Base-by-base conservation (phyloP, 306 rosid genomes). In the Canavalia gladiata region DNA sequence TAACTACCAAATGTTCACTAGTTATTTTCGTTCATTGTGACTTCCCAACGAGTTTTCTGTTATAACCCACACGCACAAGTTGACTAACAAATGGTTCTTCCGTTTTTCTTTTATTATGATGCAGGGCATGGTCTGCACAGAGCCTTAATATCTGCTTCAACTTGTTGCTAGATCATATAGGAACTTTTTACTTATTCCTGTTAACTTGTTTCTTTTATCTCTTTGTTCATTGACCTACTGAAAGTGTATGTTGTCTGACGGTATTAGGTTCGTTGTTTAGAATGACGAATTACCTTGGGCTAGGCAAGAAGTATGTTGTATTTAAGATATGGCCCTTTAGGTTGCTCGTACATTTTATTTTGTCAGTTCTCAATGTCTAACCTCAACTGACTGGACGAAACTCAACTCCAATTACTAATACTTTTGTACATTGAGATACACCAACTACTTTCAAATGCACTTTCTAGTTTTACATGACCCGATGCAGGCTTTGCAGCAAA, bases 401-500 rank as follows among this genome's bases (percentile, higher is more conserved):
- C 80, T 58, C 68, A 59, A 46, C 74, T 70, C 66, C 9, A 50
- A 69, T 80, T 75, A 45, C 64, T 55, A 35, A 18, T 82, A 82
- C 79, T 70, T 63, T 80, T 86, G 82, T 85, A 83, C 85, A 51
- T 82, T 85, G 92, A 85, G 85, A 70, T 70, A 76, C 78, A 10
- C 79, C 79, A 87, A 66, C 73, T 81, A 72, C 84, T 76, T 25
- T 50, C 41, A 31, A 54, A 51, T 81, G 75, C 84, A 81, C 84
- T 37, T 39, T n/a, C 7, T 42, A 43, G n/a, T 41, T 65, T 65
- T 39, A 18, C 39, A 58, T 7, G 9, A 55, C 3, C 10, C 62
- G 9, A 18, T 57, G 7, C 5, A 5, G 2, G 6, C 0, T 13
- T 6, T 47, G 52, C 52, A 47, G 41, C 41, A 2, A 37, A 2